These are phyloP conservation scores for Candida vartiovaarae DNA, from an alignment of 805 yeast genomes.

Conservation along the genomic window DNA sequence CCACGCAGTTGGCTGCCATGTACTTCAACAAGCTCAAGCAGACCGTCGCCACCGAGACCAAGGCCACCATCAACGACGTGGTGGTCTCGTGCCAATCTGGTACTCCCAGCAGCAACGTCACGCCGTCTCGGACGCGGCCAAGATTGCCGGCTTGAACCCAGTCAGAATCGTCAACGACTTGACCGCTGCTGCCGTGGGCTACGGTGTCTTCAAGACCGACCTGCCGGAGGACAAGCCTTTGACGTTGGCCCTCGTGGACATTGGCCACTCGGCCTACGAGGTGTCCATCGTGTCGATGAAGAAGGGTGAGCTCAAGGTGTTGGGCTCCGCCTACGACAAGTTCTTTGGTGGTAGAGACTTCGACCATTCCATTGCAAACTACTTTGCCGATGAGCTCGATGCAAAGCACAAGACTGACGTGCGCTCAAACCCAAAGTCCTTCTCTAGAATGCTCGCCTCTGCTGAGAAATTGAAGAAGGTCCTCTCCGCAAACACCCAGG, in stretches of 20 bases:
- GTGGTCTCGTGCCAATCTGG: constrained; percentile 97
- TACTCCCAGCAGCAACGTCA: constrained; percentile 95
- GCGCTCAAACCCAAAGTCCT: constrained; percentile 88
- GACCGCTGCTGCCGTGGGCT: constrained; percentile 98
- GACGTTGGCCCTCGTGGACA: constrained; percentile 88
- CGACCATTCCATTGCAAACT: constrained; percentile 89
- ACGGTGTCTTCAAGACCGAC: constrained; percentile 97
- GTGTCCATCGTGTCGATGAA: constrained; percentile 86
- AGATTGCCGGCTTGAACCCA: constrained; percentile 95
- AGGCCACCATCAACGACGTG: constrained; percentile 71
- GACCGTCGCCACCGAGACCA: constrained; percentile 75
- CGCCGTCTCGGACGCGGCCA: constrained; percentile 91
- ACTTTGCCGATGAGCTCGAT: constrained; percentile 89
- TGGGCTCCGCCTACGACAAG: constrained; percentile 90
- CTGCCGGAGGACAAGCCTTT: constrained; percentile 91
- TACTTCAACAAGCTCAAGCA: constrained; percentile 85
- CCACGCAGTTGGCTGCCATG: constrained; percentile 93
- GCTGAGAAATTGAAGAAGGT: constrained; percentile 94
- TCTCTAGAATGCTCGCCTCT: constrained; percentile 84
- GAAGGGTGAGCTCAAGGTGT: constrained; percentile 91
- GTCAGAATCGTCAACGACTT: constrained; percentile 96
- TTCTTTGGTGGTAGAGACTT: constrained; percentile 98
- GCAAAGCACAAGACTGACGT: constrained; percentile 91
- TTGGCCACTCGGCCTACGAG: constrained; percentile 94
- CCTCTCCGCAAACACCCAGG: constrained; percentile 88